Evolutionary conservation across 2,329 filamentous ascomycete species (phyloP).

Genomic region (Monilinia vaccinii-corymbosi): DNA sequence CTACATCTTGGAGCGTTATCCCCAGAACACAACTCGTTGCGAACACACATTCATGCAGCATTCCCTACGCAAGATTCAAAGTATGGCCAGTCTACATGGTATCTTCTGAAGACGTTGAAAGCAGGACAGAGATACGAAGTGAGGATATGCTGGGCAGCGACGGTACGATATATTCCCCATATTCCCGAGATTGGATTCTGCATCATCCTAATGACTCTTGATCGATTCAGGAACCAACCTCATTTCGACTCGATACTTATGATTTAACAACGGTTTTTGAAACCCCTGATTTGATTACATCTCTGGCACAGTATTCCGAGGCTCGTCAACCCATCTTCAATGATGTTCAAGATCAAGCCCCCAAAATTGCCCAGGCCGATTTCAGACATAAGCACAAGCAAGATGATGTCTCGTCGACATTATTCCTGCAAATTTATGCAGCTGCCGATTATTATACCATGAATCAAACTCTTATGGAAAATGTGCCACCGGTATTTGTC

Average conservation of each 20-base stretch:
- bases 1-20: constrained; percentile 58
- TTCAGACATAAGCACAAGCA: constrained; percentile 6
- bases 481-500: constrained; percentile 63
- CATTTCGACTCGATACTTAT: constrained; percentile 61
- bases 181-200: background rate
- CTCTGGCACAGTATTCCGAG: constrained; percentile 54
- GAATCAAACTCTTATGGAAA: constrained; percentile 63
- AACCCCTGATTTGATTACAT: constrained; percentile 52
- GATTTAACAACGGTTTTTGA: constrained; percentile 52
- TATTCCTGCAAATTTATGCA: constrained; percentile 57
- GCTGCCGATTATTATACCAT: constrained; percentile 79
- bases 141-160: constrained; percentile 87
- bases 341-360: constrained; percentile 13
- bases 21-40: constrained; percentile 44
- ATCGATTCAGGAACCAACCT: constrained; percentile 66
- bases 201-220: constrained; percentile 12
- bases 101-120: constrained; percentile 62
- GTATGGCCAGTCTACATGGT: constrained; percentile 63
- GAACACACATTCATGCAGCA: constrained; percentile 54
- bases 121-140: constrained; percentile 77
- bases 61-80: constrained; percentile 51
- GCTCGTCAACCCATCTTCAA: constrained; percentile 34
- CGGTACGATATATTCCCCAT: constrained; percentile 46
- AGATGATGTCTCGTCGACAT: constrained; percentile 18
- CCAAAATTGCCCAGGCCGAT: constrained; percentile 7